A percentile compares a stretch with the other conserved stretches of the same genome.
Conservation (phyloP, 148 eudicot species). For the Vaccinium corymbosum region DNA sequence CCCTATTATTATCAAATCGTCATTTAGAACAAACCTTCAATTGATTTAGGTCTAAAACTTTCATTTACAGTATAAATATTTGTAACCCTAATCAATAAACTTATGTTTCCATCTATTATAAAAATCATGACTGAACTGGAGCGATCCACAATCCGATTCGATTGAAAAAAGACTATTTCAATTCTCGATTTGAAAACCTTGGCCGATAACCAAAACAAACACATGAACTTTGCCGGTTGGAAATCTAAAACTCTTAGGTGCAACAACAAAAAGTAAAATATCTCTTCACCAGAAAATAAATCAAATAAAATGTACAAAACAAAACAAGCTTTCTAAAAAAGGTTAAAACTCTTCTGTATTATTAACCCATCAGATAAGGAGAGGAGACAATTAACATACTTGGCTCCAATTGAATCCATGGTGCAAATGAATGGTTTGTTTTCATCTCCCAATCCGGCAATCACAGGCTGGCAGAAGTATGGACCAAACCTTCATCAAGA, state of each 20-base stretch:
- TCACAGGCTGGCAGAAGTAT: constrained; percentile 91
- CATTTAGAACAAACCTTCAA: no score
- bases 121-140: no score
- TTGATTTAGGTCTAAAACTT: no score
- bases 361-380: background rate
- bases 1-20: no score
- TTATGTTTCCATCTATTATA: no score
- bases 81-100: no score
- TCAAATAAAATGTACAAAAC: background rate
- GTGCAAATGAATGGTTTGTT: constrained; percentile 98
- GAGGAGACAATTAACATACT: constrained; percentile 50
- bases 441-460: constrained; percentile 88
- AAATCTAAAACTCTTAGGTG: background rate
- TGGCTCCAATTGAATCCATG: constrained; percentile 98
- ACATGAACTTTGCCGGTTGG: background rate
- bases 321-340: background rate
- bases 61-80: no score
- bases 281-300: background rate
- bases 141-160: no score
- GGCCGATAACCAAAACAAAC: background rate
- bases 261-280: background rate
- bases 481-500: constrained; percentile 72
- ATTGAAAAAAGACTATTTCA: no score
- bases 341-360: background rate
- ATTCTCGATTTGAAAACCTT: no score